Conservation (phyloP, 2,329 filamentous ascomycete genomes). For the Colletotrichum spinosum region DNA sequence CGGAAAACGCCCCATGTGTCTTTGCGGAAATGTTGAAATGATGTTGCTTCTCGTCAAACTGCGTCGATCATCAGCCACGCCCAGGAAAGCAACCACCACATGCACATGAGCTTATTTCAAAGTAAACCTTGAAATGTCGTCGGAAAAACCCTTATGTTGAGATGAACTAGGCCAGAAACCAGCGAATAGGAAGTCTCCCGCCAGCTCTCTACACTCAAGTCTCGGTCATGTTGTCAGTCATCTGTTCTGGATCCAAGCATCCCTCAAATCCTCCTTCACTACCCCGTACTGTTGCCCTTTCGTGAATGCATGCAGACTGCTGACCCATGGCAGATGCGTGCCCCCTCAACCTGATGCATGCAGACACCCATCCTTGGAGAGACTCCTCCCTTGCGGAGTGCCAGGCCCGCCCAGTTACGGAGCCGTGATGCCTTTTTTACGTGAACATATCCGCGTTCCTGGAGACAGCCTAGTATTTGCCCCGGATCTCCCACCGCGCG, state of each 20-base stretch:
- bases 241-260: background rate
- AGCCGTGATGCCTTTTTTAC: background rate
- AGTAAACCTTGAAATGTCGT: background rate
- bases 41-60: background rate
- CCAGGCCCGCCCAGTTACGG: background rate
- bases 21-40: background rate
- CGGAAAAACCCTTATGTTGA: constrained; percentile 16
- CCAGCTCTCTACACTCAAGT: background rate
- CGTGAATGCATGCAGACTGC: constrained; percentile 11
- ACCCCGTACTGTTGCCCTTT: background rate
- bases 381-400: constrained; percentile 2
- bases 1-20: constrained; percentile 5
- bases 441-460: background rate
- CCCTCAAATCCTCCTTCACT: background rate
- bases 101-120: constrained; percentile 19
- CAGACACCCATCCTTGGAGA: background rate
- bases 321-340: background rate
- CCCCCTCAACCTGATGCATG: background rate
- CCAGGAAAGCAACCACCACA: background rate
- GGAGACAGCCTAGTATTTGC: constrained; percentile 5
- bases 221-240: background rate
- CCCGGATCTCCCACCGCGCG: background rate
- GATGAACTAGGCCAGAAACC: background rate
- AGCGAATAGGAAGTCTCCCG: constrained; percentile 6
- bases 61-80: constrained; percentile 17